These are phyloP conservation scores for Skeletonema grethae DNA, from an alignment of 108 stramenopile species.

Conservation along the genomic window DNA sequence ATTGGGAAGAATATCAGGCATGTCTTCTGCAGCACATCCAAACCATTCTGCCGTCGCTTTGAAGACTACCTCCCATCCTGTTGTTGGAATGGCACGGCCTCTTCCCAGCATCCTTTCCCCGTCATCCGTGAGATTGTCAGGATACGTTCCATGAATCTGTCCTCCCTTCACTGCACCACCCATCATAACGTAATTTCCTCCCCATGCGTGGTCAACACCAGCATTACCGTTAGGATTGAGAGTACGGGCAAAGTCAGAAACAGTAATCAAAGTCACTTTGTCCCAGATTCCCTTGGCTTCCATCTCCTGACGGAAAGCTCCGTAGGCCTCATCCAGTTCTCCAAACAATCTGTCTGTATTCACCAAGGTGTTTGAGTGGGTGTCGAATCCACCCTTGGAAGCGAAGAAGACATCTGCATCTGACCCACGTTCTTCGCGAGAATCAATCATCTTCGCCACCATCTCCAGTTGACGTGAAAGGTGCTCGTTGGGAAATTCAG, in stretches of 20 bases:
- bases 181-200: constrained; percentile 52
- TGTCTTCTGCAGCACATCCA: constrained; percentile 8
- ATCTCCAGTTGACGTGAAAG: neutral
- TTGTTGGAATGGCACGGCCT: constrained; percentile 71
- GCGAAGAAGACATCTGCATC: constrained; percentile 57
- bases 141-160: constrained; percentile 61
- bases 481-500: neutral
- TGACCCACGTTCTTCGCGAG: constrained; percentile 25
- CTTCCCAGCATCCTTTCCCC: constrained; percentile 34
- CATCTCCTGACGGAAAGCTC: constrained; percentile 55
- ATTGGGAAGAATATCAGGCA: constrained; percentile 10
- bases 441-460: constrained; percentile 49
- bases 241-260: constrained; percentile 74
- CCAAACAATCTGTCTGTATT: constrained; percentile 31
- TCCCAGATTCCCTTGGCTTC: constrained; percentile 58
- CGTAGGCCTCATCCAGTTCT: constrained; percentile 46
- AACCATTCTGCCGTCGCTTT: constrained; percentile 57
- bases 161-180: constrained; percentile 70
- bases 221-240: constrained; percentile 70
- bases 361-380: constrained; percentile 33
- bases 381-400: constrained; percentile 55
- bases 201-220: constrained; percentile 80
- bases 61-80: constrained; percentile 73
- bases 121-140: constrained; percentile 39
- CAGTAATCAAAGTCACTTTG: constrained; percentile 43